Conservation (phyloP, 2,329 filamentous ascomycete species). For the Penicillium sp. region DNA sequence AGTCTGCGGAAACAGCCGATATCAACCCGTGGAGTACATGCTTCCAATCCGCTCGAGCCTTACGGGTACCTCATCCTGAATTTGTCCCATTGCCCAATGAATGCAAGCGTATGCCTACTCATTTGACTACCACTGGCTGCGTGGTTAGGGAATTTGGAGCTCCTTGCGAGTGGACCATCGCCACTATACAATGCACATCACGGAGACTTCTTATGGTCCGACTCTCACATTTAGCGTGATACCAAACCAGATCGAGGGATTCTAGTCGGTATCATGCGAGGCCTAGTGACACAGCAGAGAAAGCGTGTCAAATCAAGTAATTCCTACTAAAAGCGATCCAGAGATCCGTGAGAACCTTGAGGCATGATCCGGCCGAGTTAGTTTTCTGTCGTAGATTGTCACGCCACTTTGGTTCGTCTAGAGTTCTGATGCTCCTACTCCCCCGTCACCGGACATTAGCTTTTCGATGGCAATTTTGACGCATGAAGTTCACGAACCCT, state of each 20-base stretch:
- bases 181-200: no score
- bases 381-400: neutral
- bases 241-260: no score
- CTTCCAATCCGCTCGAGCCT: neutral
- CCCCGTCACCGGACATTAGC: neutral
- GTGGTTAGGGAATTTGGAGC: neutral
- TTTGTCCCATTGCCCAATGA: neutral
- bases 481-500: neutral
- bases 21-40: neutral
- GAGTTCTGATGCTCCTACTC: neutral
- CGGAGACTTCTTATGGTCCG: no score
- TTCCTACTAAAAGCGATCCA: neutral
- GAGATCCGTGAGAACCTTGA: neutral
- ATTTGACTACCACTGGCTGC: neutral
- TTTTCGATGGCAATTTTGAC: neutral
- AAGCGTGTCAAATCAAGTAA: no score
- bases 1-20: neutral
- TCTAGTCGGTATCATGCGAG: no score
- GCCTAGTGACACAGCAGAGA: no score
- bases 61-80: neutral
- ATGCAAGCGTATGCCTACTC: neutral
- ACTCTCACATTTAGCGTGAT: no score
- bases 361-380: neutral
- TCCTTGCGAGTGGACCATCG: neutral
- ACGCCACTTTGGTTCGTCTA: neutral